Conservation (phyloP, 202 grass and related monocot genomes). For the Zoysia matrella region DNA sequence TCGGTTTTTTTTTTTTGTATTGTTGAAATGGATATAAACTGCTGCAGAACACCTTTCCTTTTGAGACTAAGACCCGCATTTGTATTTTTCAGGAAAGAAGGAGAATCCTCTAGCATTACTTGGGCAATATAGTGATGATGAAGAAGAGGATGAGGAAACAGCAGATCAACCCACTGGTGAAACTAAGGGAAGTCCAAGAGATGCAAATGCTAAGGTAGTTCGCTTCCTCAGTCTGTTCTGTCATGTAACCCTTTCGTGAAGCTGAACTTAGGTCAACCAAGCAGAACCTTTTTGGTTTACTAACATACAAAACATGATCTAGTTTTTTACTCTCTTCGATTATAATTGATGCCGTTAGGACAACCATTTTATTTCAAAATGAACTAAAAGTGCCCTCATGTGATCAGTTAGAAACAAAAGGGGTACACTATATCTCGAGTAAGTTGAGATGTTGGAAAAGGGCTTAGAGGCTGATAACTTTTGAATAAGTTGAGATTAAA, state of each 20-base stretch:
- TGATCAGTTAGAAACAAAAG: too few species aligned
- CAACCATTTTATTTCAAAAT: too few species aligned
- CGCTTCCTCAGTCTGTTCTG: constrained; percentile 11
- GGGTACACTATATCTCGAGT: neutral
- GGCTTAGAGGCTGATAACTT: neutral
- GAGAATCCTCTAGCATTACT: constrained; percentile 91
- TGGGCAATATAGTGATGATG: constrained; percentile 95
- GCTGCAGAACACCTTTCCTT: constrained; percentile 5
- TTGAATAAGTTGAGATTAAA: neutral
- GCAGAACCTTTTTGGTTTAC: constrained; percentile 30
- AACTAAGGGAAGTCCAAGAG: constrained; percentile 56
- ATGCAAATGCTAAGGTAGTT: constrained; percentile 64
- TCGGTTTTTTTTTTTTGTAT: neutral
- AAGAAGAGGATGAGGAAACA: constrained; percentile 74
- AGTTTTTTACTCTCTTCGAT: constrained; percentile 18
- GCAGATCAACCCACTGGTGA: constrained; percentile 48
- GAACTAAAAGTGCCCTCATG: too few species aligned
- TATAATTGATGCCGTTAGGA: too few species aligned
- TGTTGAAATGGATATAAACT: constrained; percentile 24
- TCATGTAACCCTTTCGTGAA: constrained; percentile 5
- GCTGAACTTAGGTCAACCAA: constrained; percentile 1
- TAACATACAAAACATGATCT: neutral
- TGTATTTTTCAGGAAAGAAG: constrained; percentile 72
- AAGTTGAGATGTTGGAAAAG: neutral
- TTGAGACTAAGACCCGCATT: constrained; percentile 44